A percentile compares a stretch with the other conserved stretches of the same genome.
Conservation (phyloP, 768 basidiomycete genomes). For the Boletus insuetus region DNA sequence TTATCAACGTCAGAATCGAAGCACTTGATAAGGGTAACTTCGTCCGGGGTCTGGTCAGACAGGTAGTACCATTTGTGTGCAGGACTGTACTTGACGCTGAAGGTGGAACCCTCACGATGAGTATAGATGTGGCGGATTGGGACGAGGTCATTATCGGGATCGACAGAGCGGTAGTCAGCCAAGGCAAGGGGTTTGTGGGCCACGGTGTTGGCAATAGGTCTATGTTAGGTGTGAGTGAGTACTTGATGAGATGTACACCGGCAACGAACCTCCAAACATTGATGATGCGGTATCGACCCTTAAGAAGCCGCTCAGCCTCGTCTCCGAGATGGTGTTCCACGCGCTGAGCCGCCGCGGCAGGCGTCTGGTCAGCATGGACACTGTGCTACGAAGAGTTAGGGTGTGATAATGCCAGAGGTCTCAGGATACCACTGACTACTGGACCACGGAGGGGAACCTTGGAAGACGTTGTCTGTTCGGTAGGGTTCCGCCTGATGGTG, state of each 20-base stretch:
- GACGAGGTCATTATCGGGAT: slow-evolving; percentile 37
- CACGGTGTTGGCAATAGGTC: slow-evolving; percentile 38
- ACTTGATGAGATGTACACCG: too few relatives aligned
- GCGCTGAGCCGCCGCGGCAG: slow-evolving; percentile 33
- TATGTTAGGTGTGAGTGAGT: slow-evolving; percentile 1
- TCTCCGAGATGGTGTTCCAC: slow-evolving; percentile 38
- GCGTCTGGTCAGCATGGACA: slow-evolving; percentile 48
- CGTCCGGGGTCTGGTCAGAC: slow-evolving; percentile 39
- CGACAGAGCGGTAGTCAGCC: slow-evolving; percentile 39
- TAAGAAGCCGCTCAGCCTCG: slow-evolving; percentile 42
- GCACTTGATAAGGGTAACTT: slow-evolving; percentile 44
- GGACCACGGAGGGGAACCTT: slow-evolving; percentile 25
- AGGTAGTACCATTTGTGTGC: slow-evolving; percentile 41
- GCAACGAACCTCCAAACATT: slow-evolving; percentile 42
- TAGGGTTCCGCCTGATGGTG: slow-evolving; percentile 35
- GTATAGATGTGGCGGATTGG: slow-evolving; percentile 36
- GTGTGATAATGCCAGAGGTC: not conserved
- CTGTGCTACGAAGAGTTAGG: slow-evolving; percentile 25
- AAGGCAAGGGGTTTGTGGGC: slow-evolving; percentile 41
- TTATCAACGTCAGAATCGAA: slow-evolving; percentile 41
- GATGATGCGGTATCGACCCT: slow-evolving; percentile 42
- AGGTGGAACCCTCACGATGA: slow-evolving; percentile 34
- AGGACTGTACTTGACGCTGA: slow-evolving; percentile 36
- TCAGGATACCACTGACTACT: slow-evolving; percentile 27
- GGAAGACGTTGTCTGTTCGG: not conserved